These are phyloP conservation scores for Podospora pseudopauciseta DNA, from an alignment of 495 filamentous ascomycete genomes.

Conservation along the genomic window DNA sequence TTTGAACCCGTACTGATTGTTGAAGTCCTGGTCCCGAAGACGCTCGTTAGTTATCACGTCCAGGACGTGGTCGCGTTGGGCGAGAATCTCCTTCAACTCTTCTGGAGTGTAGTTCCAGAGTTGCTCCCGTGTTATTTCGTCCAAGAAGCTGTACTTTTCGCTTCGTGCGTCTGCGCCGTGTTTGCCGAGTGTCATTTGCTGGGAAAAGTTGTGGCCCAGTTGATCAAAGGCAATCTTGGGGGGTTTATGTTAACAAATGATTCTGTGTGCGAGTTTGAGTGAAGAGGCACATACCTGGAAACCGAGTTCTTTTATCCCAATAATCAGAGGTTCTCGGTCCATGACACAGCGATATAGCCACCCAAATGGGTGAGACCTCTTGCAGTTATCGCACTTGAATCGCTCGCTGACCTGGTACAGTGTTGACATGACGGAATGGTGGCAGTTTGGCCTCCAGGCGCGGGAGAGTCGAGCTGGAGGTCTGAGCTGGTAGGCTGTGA, in stretches of 20 bases:
- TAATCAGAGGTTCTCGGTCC: constrained; percentile 49
- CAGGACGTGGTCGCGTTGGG: constrained; percentile 39
- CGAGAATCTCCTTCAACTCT: constrained; percentile 40
- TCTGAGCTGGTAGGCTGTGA: constrained; percentile 8
- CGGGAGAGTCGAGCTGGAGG: not conserved
- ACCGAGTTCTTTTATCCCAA: constrained; percentile 34
- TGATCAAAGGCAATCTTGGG: constrained; percentile 30
- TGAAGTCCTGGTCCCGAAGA: not conserved
- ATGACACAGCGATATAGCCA: constrained; percentile 67
- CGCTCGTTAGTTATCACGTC: constrained; percentile 24
- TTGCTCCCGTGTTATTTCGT: constrained; percentile 49
- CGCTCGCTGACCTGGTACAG: constrained; percentile 38
- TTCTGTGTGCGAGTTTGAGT: not conserved
- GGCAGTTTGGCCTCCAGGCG: constrained; percentile 44
- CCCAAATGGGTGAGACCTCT: constrained; percentile 45
- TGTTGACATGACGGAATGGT: constrained; percentile 57
- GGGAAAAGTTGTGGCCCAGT: constrained; percentile 23
- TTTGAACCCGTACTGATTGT: constrained; percentile 6
- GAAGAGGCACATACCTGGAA: constrained; percentile 24
- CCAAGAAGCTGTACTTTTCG: constrained; percentile 42
- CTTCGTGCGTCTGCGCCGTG: constrained; percentile 34
- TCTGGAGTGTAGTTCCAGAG: constrained; percentile 41
- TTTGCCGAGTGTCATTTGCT: constrained; percentile 29
- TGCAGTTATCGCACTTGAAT: constrained; percentile 52
- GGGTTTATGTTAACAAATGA: constrained; percentile 4